Evolutionary conservation across 1,139 yeast species (phyloP).

Genomic region (Debaryomyces robertsiae): DNA sequence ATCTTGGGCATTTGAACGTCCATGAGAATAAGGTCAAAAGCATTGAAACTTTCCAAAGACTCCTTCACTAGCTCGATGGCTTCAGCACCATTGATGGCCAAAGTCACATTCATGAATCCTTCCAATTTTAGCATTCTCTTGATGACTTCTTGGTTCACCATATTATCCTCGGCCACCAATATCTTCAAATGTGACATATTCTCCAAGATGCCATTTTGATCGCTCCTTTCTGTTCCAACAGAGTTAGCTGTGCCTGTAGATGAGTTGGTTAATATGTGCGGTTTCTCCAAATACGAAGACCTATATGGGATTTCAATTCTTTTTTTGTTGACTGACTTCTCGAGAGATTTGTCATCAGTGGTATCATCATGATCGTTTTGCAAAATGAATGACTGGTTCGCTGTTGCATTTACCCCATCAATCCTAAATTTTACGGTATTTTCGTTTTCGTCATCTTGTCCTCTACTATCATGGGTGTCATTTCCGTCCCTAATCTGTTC

Average conservation of each 20-base stretch:
- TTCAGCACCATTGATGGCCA: constrained; percentile 90
- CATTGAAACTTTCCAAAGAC: constrained; percentile 40
- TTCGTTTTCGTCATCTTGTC: neutral
- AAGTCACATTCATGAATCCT: constrained; percentile 67
- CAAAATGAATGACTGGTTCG: neutral
- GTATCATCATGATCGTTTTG: neutral
- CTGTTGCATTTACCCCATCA: neutral
- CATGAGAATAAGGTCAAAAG: constrained; percentile 82
- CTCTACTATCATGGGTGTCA: neutral
- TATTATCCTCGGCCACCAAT: constrained; percentile 92
- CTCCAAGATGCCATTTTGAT: constrained; percentile 26
- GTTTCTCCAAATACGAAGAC: constrained; percentile 37
- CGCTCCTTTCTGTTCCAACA: constrained; percentile 22
- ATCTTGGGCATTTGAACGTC: constrained; percentile 96
- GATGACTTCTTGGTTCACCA: constrained; percentile 89
- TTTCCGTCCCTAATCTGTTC: neutral
- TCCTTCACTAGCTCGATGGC: constrained; percentile 68
- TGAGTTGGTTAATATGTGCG: constrained; percentile 48
- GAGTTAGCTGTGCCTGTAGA: constrained; percentile 63
- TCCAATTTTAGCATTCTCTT: constrained; percentile 80
- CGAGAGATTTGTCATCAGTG: neutral
- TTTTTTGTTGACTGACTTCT: neutral
- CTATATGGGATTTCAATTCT: constrained; percentile 10
- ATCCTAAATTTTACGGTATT: neutral
- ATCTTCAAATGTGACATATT: constrained; percentile 50